Conservation (phyloP, 371 early-diverging fungal species). For the Sporodiniella umbellata region DNA sequence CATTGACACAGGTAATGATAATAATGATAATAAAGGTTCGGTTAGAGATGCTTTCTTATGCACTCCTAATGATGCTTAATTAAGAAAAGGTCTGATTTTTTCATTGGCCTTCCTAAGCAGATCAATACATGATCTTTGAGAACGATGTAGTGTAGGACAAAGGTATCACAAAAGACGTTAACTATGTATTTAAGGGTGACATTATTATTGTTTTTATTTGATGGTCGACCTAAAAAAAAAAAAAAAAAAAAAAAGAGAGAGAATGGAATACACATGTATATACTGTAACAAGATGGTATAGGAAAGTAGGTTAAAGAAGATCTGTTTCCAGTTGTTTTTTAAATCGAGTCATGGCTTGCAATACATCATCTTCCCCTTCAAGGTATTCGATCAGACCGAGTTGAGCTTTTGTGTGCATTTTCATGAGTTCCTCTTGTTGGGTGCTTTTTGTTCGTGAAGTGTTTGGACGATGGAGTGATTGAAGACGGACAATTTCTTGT, state of each 20-base stretch:
- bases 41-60: no score
- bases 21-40: no score
- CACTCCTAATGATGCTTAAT: no score
- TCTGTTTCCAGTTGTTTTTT: conserved; percentile 33
- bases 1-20: no score
- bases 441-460: not conserved
- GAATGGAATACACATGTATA: not conserved
- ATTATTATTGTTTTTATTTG: not conserved
- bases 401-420: conserved; percentile 34
- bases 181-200: no score
- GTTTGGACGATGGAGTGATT: conserved; percentile 3
- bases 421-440: conserved; percentile 25
- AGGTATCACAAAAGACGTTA: no score
- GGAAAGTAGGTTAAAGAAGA: conserved; percentile 4
- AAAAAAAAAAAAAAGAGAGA: not conserved
- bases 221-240: not conserved
- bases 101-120: no score
- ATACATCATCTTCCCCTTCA: conserved; percentile 36
- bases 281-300: not conserved
- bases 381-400: conserved; percentile 35
- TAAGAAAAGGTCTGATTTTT: no score
- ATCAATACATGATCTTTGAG: no score
- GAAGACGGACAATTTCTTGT: not conserved
- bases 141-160: no score
- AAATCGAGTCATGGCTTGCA: conserved; percentile 30